Evolutionary conservation across 768 basidiomycete species (phyloP).

Genomic region (Pisolithus microcarpus): DNA sequence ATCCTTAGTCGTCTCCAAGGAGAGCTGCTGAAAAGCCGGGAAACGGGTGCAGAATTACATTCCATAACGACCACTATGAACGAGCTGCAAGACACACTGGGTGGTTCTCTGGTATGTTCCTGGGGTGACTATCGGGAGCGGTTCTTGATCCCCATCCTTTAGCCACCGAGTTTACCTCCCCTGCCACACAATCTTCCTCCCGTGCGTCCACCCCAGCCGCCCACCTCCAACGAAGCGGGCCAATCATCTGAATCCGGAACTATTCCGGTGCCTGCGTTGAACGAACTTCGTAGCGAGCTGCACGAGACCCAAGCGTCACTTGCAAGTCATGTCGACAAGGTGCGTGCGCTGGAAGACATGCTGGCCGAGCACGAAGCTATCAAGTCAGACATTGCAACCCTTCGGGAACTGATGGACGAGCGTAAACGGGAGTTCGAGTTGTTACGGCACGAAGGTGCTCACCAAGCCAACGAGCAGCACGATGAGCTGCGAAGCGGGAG

Average conservation of each 20-base stretch:
- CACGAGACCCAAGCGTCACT: constrained; percentile 78
- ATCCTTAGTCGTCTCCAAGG: constrained; percentile 83
- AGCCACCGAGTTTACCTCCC: constrained; percentile 57
- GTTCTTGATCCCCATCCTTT: constrained; percentile 1
- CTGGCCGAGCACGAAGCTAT: constrained; percentile 81
- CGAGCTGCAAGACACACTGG: constrained; percentile 89
- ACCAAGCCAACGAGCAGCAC: constrained; percentile 14
- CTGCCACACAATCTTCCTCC: constrained; percentile 64
- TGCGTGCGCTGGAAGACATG: constrained; percentile 74
- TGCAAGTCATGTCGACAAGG: constrained; percentile 71
- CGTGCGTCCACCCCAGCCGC: constrained; percentile 39
- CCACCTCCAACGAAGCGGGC: constrained; percentile 14
- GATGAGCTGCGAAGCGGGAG: constrained; percentile 10
- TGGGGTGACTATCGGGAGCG: constrained; percentile 6
- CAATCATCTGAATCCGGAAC: constrained; percentile 24
- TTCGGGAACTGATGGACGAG: constrained; percentile 69
- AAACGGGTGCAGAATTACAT: constrained; percentile 83
- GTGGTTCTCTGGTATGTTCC: constrained; percentile 65
- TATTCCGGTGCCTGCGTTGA: constrained; percentile 27
- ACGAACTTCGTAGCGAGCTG: constrained; percentile 75
- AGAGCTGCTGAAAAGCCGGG: constrained; percentile 92
- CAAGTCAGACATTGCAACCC: constrained; percentile 64
- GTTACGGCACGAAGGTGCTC: constrained; percentile 14
- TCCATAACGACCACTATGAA: constrained; percentile 71
- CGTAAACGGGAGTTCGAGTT: constrained; percentile 45